Percentiles rank a stretch among this genome's conserved stretches.
phyloP scores from a whole-genome alignment of 176 grass and related monocot species.

The Aegilops longissima region DNA sequence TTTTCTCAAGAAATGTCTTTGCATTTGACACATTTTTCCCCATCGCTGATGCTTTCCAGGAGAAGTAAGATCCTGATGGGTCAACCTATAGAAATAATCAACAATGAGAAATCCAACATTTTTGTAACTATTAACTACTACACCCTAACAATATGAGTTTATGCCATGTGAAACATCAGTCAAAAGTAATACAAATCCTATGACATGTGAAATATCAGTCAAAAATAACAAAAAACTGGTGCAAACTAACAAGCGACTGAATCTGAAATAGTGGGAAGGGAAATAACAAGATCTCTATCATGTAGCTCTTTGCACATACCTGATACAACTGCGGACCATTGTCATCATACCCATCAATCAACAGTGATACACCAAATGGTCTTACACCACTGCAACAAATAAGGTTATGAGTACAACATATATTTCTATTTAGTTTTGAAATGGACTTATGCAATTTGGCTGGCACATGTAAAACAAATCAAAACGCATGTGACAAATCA shows the following conservation, averaged over 20 bases:
- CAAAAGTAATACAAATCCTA: slow-evolving; percentile 3
- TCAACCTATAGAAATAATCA: slow-evolving; percentile 63
- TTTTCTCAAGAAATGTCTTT: slow-evolving; percentile 97
- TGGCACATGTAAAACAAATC: not conserved
- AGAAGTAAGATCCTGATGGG: slow-evolving; percentile 96
- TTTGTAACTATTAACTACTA: not conserved
- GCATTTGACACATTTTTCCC: slow-evolving; percentile 98
- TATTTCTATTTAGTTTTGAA: slow-evolving; percentile 7
- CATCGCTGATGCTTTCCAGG: slow-evolving; percentile 99
- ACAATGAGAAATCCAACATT: not conserved
- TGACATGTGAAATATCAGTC: slow-evolving; percentile 8
- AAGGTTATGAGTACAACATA: slow-evolving; percentile 7
- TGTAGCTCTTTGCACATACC: slow-evolving; percentile 40
- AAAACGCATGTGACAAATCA: not conserved
- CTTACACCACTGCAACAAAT: slow-evolving; percentile 83
- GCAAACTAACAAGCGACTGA: not conserved
- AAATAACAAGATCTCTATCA: not conserved
- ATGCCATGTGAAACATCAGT: slow-evolving; percentile 3
- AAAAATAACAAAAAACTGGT: not conserved
- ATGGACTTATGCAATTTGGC: not conserved
- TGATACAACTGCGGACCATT: slow-evolving; percentile 95
- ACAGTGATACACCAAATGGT: slow-evolving; percentile 90
- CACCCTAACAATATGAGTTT: not conserved
- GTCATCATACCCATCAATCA: slow-evolving; percentile 91
- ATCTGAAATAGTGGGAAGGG: not conserved